Evolutionary conservation across 768 basidiomycete species (phyloP).

Genomic region (Trametes maxima): DNA sequence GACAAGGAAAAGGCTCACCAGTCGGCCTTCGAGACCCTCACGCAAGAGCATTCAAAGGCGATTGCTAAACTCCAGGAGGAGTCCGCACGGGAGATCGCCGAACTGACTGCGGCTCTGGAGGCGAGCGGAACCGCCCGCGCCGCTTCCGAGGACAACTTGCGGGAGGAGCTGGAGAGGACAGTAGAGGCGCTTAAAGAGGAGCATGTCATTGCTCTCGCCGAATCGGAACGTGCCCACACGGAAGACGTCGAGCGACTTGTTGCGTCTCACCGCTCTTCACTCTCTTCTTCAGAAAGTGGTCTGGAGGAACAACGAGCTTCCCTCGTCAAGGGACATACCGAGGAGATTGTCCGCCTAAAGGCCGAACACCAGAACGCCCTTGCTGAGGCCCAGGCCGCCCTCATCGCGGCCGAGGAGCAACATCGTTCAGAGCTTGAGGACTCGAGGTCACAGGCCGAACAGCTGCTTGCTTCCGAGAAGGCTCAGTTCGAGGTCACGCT

Average conservation of each 20-base stretch:
- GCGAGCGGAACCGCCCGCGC: slow-evolving; percentile 48
- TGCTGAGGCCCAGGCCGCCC: slow-evolving; percentile 30
- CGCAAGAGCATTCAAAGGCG: slow-evolving; percentile 56
- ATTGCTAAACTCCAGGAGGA: slow-evolving; percentile 59
- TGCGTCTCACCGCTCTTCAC: slow-evolving; percentile 45
- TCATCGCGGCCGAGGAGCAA: slow-evolving; percentile 34
- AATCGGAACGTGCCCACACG: slow-evolving; percentile 57
- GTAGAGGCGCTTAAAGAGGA: slow-evolving; percentile 41
- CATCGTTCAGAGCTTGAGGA: slow-evolving; percentile 39
- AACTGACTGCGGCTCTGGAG: slow-evolving; percentile 45
- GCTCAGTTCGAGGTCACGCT: slow-evolving; percentile 40
- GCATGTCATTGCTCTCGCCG: slow-evolving; percentile 53
- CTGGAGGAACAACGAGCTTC: slow-evolving; percentile 41
- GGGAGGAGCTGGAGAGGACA: slow-evolving; percentile 51
- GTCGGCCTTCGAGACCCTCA: slow-evolving; percentile 56
- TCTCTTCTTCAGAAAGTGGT: slow-evolving; percentile 34
- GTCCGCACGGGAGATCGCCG: slow-evolving; percentile 52
- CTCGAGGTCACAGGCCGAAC: slow-evolving; percentile 36
- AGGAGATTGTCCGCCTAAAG: slow-evolving; percentile 36
- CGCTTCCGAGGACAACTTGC: slow-evolving; percentile 40
- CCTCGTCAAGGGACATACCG: slow-evolving; percentile 45
- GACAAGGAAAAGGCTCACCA: slow-evolving; percentile 62
- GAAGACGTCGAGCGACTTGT: slow-evolving; percentile 54
- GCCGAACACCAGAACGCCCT: slow-evolving; percentile 48
- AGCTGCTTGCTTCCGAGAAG: slow-evolving; percentile 48